These are phyloP conservation scores for Plectosphaerella cucumerina DNA, from an alignment of 2,329 filamentous ascomycete species.

Conservation along the genomic window DNA sequence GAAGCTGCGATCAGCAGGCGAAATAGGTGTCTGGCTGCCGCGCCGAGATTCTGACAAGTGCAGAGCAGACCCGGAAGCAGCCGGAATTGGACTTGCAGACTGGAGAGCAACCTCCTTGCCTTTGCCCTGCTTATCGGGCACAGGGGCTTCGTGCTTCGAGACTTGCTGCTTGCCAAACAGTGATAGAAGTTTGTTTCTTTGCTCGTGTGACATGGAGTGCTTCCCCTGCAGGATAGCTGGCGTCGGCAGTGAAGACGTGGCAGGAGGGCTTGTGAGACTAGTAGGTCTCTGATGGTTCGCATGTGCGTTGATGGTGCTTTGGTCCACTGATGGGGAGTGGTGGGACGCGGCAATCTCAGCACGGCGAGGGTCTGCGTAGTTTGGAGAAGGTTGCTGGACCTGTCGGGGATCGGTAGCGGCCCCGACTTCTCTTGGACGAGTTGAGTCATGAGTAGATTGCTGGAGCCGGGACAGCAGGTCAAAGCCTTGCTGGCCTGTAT, in stretches of 20 bases:
- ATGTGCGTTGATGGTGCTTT: background rate
- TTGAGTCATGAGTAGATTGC: too few relatives aligned
- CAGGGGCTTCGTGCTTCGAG: slow-evolving; percentile 7
- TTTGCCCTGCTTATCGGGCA: slow-evolving; percentile 17
- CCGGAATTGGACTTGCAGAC: slow-evolving; percentile 19
- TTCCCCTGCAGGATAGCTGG: slow-evolving; percentile 24
- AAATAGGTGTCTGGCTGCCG: slow-evolving; percentile 52
- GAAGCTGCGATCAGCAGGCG: slow-evolving; percentile 70
- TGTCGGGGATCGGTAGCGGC: too few relatives aligned
- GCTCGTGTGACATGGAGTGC: slow-evolving; percentile 33
- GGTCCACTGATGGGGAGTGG: background rate
- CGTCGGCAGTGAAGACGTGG: slow-evolving; percentile 20
- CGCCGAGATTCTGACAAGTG: slow-evolving; percentile 29
- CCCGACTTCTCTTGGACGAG: too few relatives aligned
- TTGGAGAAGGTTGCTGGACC: background rate
- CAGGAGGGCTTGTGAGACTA: slow-evolving; percentile 20
- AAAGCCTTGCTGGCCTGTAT: too few relatives aligned
- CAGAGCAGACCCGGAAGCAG: background rate
- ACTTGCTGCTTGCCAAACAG: slow-evolving; percentile 53
- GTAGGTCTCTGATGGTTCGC: slow-evolving; percentile 8
- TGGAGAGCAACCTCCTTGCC: slow-evolving; percentile 22
- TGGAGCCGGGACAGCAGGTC: too few relatives aligned
- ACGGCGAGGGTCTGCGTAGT: slow-evolving; percentile 3
- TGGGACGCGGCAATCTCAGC: slow-evolving; percentile 2
- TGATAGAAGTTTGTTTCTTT: slow-evolving; percentile 49